Evolutionary conservation across 1,284 basidiomycete genomes (phyloP), one percentile per base, ranked within the genome.

Genomic region (Ceratobasidium theobromae): DNA sequence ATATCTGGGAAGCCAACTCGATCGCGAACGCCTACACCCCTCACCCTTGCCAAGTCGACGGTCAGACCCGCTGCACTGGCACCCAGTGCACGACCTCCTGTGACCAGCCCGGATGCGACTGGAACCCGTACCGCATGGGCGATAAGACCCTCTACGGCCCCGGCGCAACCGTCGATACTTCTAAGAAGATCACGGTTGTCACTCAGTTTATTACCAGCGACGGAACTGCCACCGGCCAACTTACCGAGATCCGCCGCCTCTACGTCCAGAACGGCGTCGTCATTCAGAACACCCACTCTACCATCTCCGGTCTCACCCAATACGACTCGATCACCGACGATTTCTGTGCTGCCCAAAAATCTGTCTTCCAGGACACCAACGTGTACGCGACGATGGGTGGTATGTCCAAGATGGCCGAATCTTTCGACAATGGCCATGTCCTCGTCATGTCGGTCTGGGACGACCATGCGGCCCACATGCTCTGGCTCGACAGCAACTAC

Each of bases 401-500:
- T 28, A 72, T 83, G 67, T 68, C 70, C 52, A 71, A 72, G 52
- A 81, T 84, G 78, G 79, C 80, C 68, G 72, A 74, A 57, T 76
- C 80, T 8, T 74, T 83, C 72, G 71, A 72, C 23, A 70, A 72
- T 49, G 83, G 83, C 66, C 80, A 84, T 78, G 82, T 83, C n/a
- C 76, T 86, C 35, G 82, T 81, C 65, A 74, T 85, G 73, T 78
- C 76, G 70, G 70, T 85, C 69, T 84, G 83, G 82, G 82, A 84
- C 69, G 83, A 84, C 76, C 76, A 84, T 71, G 76, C 76, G 38
- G 82, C 78, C 68, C 74, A 80, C 72, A 84, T 85, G 83, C 79
- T 83, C 73, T 84, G 83, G 83, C 81, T 85, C 74, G 83, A 85
- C 76, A 77, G 75, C 71, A 75, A 71, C 77, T 84, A 84, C 77